A percentile compares a stretch with the other conserved stretches of the same genome.
These are phyloP conservation scores for Pisolithus sp. DNA, from an alignment of 768 basidiomycete genomes.

Conservation along the genomic window DNA sequence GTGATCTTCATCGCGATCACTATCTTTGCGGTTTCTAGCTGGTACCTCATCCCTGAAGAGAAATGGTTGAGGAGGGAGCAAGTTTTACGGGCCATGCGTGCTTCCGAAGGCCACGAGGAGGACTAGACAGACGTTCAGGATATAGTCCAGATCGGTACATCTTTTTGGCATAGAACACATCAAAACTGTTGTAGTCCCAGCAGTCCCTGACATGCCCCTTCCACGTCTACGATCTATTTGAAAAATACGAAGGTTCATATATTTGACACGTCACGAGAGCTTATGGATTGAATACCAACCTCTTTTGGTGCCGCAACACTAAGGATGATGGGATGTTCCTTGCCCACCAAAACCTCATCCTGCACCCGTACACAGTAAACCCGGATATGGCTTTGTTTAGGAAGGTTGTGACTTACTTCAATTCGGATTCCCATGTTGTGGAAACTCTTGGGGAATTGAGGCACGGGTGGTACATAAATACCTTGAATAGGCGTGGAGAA, in stretches of 20 bases:
- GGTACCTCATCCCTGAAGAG: conserved; percentile 74
- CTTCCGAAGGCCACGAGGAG: conserved; percentile 6
- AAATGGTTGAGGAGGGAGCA: conserved; percentile 73
- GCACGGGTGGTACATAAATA: conserved; percentile 79
- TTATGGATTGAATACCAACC: conserved; percentile 32
- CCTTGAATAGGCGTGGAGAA: conserved; percentile 34
- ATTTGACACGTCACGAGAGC: conserved; percentile 1
- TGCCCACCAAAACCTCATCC: conserved; percentile 72
- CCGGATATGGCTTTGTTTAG: neutral
- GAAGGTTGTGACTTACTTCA: conserved; percentile 44
- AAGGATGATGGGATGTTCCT: conserved; percentile 55
- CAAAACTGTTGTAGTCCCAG: conserved; percentile 55
- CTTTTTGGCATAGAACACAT: conserved; percentile 4
- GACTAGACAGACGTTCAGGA: neutral
- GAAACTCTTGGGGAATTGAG: conserved; percentile 79
- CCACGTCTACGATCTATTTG: conserved; percentile 60
- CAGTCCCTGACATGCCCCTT: conserved; percentile 71
- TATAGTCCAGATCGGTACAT: neutral
- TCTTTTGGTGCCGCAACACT: conserved; percentile 78
- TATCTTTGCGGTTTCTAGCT: conserved; percentile 67
- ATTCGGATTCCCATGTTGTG: conserved; percentile 91
- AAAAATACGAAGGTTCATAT: neutral
- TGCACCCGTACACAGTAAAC: conserved; percentile 12
- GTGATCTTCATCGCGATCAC: conserved; percentile 79
- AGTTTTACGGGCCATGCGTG: conserved; percentile 44